A percentile compares a stretch with the other conserved stretches of the same genome.
These are phyloP conservation scores for Termitomyces sp. DNA, from an alignment of 1,284 basidiomycete species.

Conservation along the genomic window DNA sequence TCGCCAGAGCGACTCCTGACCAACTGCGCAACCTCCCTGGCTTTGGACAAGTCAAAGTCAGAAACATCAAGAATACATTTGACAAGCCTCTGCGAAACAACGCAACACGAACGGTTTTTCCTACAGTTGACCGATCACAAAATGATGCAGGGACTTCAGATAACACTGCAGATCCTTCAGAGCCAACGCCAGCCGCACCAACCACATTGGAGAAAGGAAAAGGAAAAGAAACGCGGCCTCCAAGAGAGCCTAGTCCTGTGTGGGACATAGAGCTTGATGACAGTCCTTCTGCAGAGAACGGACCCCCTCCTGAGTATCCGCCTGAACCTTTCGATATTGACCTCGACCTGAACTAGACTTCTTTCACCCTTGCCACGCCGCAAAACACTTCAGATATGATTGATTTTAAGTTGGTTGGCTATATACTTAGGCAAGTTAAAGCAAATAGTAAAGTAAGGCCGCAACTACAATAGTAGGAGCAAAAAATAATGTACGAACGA, in stretches of 20 bases:
- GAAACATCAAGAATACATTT: constrained; percentile 73
- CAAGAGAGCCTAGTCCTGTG: constrained; percentile 34
- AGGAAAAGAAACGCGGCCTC: constrained; percentile 19
- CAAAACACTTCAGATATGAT: not conserved
- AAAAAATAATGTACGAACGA: not conserved
- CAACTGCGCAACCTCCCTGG: constrained; percentile 84
- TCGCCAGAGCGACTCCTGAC: constrained; percentile 69
- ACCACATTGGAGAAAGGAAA: constrained; percentile 14
- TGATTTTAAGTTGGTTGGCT: not conserved
- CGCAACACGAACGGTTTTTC: constrained; percentile 47
- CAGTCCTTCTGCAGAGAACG: not conserved
- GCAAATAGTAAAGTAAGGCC: constrained; percentile 1
- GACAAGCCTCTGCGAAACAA: constrained; percentile 71
- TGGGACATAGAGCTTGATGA: constrained; percentile 56
- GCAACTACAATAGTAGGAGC: constrained; percentile 2
- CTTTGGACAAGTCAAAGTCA: constrained; percentile 92
- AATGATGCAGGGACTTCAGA: not conserved
- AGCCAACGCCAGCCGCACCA: constrained; percentile 3
- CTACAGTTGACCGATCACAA: constrained; percentile 11
- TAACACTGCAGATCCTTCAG: constrained; percentile 5
- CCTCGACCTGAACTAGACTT: constrained; percentile 24
- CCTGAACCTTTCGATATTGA: constrained; percentile 28
- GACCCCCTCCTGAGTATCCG: constrained; percentile 1
- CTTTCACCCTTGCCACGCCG: not conserved
- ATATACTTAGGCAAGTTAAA: constrained; percentile 1